These are phyloP conservation scores for Endotrypanum monterogeii DNA, from an alignment of 208 protist genomes.

Conservation along the genomic window DNA sequence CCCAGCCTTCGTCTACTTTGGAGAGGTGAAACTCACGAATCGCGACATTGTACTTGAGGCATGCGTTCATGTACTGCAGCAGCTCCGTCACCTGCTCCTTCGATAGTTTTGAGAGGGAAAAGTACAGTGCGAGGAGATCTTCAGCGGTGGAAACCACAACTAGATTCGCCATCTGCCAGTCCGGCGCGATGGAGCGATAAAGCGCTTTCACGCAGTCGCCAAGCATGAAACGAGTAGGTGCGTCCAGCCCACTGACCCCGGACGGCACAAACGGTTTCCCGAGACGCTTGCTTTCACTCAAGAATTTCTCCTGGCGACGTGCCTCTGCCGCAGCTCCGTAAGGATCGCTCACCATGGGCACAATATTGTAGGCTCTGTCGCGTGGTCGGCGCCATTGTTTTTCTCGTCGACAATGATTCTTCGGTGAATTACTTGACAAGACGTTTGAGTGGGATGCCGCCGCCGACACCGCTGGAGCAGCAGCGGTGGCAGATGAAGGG, in stretches of 20 bases:
- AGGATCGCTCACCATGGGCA: slow-evolving; percentile 40
- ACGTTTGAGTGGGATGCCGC: no score
- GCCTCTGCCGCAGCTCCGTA: slow-evolving; percentile 74
- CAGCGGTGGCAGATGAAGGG: neutral
- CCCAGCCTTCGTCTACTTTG: slow-evolving; percentile 86
- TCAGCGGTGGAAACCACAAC: slow-evolving; percentile 87
- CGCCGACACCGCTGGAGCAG: neutral
- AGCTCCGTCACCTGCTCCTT: slow-evolving; percentile 46
- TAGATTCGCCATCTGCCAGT: slow-evolving; percentile 77
- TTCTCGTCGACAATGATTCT: neutral
- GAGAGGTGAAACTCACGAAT: slow-evolving; percentile 66
- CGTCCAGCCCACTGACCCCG: slow-evolving; percentile 35
- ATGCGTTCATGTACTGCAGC: slow-evolving; percentile 84
- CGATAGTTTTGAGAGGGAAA: slow-evolving; percentile 47
- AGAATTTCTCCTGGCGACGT: slow-evolving; percentile 61
- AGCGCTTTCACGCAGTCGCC: slow-evolving; percentile 79
- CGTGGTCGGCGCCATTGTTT: neutral
- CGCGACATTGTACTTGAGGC: slow-evolving; percentile 56
- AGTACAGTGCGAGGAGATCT: slow-evolving; percentile 90
- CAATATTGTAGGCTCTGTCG: neutral
- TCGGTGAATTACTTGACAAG: neutral
- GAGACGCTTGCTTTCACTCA: slow-evolving; percentile 67
- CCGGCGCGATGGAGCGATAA: slow-evolving; percentile 58
- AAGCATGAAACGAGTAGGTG: slow-evolving; percentile 78
- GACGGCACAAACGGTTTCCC: slow-evolving; percentile 73